Percentiles rank a stretch among this genome's conserved stretches.
phyloP scores from a whole-genome alignment of 2,329 filamentous ascomycete genomes.

The Zymoseptoria crescenta region DNA sequence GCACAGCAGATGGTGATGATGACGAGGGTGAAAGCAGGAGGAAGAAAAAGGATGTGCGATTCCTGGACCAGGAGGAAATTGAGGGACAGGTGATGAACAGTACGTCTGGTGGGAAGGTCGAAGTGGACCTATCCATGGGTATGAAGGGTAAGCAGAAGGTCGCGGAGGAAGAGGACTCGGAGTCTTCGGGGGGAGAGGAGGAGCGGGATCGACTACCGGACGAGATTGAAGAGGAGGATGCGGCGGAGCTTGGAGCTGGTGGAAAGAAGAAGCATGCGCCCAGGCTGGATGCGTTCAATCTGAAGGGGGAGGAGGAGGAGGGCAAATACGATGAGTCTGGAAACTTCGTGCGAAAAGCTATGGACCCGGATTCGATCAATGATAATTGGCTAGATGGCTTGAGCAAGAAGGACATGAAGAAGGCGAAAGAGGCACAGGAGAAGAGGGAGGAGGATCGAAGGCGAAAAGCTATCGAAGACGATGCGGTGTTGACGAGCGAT shows the following conservation, averaged over 20 bases:
- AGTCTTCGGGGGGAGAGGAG: constrained; percentile 50
- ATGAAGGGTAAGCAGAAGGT: constrained; percentile 40
- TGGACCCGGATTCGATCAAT: constrained; percentile 80
- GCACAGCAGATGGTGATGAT: constrained; percentile 41
- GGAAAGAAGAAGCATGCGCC: constrained; percentile 89
- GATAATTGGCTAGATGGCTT: constrained; percentile 89
- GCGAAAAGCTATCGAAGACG: constrained; percentile 63
- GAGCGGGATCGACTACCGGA: constrained; percentile 53
- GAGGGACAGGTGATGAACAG: constrained; percentile 70
- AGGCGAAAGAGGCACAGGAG: constrained; percentile 78
- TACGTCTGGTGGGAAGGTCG: constrained; percentile 63
- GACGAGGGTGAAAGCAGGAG: constrained; percentile 48
- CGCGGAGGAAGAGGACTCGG: constrained; percentile 27
- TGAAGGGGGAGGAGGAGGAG: constrained; percentile 82
- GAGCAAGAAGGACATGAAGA: constrained; percentile 87
- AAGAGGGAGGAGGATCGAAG: constrained; percentile 71
- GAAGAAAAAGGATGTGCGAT: constrained; percentile 56
- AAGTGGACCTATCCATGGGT: constrained; percentile 53
- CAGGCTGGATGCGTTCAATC: constrained; percentile 92
- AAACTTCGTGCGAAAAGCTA: constrained; percentile 84
- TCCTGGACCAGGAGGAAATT: constrained; percentile 58
- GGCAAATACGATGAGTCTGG: constrained; percentile 84
- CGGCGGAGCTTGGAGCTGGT: constrained; percentile 83
- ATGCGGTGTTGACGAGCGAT: constrained; percentile 65
- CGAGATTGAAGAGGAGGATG: constrained; percentile 60